Evolutionary conservation across 805 yeast species (phyloP), one percentile per base, ranked within the genome.

Genomic region (Metschnikowia gruessii): DNA sequence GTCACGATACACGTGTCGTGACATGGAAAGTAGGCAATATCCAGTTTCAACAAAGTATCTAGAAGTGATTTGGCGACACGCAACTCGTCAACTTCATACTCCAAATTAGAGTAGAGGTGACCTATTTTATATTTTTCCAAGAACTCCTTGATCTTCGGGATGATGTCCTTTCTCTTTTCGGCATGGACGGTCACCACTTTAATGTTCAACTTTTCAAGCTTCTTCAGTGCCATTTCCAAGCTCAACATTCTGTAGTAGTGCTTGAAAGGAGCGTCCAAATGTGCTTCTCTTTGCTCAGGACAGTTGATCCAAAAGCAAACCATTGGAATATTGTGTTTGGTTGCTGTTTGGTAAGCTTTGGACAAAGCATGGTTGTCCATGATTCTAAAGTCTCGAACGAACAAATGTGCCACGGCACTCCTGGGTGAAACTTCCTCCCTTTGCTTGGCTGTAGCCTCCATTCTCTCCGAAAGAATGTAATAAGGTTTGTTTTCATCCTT

Each of bases 71-170:
- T 50, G 34, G 61, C 61, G 18, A 69, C 56, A 16, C 70, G 58
- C 39, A 74, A 51, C 53, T 75, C 79, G 53, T 75, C 78, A 15
- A 70, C 69, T 57, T 73, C 79, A 50, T 73, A 74, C 58, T 70
- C 70, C 31, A 64, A 57, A 52, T 72, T 74, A 17, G 70, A 64
- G 38, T 54, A 67, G 13, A 74, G 52, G 37, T 64, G 61, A 10
- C 55, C 41, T 22, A 60, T 52, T 10, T 62, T 48, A 46, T 66
- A 47, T 26, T 58, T 47, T 31, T 57, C 37, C 42, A 62, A 52
- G 42, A 68, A 67, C 12, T 60, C 50, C 5, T 49, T 44, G 51
- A 63, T 40, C 35, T 53, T 46, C 2, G 62, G 41, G 2, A 55
- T 55, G 4, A 66, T 58, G 34, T 71, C 72, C 26, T 59, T 53